Evolutionary conservation across 2,329 filamentous ascomycete species (phyloP).

Genomic region (Colletotrichum kahawae): DNA sequence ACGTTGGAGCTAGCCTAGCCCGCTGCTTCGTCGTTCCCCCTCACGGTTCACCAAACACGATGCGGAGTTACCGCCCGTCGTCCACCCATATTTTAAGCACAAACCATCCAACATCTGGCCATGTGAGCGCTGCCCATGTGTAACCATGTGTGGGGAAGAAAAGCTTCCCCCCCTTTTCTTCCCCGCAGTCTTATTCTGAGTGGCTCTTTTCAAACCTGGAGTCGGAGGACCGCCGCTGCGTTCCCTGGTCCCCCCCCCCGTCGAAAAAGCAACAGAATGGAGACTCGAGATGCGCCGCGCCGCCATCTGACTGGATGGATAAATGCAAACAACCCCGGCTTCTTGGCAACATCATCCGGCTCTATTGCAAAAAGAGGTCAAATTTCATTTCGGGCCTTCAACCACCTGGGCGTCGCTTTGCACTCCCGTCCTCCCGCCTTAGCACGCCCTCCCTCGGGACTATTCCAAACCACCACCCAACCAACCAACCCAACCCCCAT

Average conservation of each 20-base stretch:
- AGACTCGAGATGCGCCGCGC: neutral
- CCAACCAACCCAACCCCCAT: neutral
- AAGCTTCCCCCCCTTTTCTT: conserved; percentile 13
- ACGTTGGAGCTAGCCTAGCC: neutral
- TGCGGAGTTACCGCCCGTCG: conserved; percentile 7
- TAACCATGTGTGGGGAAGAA: neutral
- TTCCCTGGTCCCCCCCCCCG: neutral
- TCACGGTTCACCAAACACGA: neutral
- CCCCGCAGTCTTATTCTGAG: neutral
- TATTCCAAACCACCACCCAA: neutral
- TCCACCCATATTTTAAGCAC: conserved; percentile 10
- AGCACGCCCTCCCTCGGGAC: neutral
- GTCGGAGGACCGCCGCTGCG: neutral
- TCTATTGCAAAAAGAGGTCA: neutral
- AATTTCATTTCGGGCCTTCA: conserved; percentile 22
- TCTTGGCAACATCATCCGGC: neutral
- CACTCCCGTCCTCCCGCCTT: conserved; percentile 18
- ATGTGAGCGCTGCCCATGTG: neutral
- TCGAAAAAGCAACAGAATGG: conserved; percentile 1
- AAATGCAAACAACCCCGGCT: conserved; percentile 3
- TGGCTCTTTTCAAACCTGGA: neutral
- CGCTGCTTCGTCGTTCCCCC: neutral
- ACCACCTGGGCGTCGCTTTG: conserved; percentile 4
- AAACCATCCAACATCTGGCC: neutral
- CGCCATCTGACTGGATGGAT: conserved; percentile 17